phyloP scores from a whole-genome alignment of 176 grass and related monocot genomes.

The Triticum timopheevii region DNA sequence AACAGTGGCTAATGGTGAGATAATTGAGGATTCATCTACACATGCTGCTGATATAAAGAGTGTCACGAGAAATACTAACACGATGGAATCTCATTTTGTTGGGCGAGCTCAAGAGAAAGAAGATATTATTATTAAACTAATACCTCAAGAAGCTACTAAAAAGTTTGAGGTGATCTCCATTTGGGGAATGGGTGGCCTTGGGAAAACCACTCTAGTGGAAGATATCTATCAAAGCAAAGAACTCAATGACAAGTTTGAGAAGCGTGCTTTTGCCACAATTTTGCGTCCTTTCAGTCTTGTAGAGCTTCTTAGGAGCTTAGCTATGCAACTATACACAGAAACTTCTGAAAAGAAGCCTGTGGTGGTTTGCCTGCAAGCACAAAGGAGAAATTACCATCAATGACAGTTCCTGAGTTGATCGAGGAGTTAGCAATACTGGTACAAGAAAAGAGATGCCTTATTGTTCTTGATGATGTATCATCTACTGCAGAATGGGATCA shows the following conservation, averaged over 20 bases:
- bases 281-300: not conserved
- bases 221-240: not conserved
- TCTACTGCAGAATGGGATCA: not conserved
- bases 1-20: not conserved
- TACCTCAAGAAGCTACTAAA: not conserved
- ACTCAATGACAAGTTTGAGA: not conserved
- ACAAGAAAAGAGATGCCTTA: not conserved
- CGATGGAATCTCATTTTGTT: not conserved
- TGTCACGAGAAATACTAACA: not conserved
- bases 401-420: not conserved
- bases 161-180: not conserved
- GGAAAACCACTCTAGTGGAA: conserved; percentile 31
- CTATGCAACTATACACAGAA: not conserved
- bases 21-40: not conserved
- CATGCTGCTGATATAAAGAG: not conserved
- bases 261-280: not conserved
- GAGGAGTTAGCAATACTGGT: not conserved
- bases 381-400: not conserved
- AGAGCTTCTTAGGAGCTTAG: not conserved
- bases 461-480: conserved; percentile 14
- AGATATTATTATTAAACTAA: not conserved
- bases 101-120: not conserved
- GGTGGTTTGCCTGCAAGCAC: not conserved
- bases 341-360: not conserved
- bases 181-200: conserved; percentile 17